phyloP scores from a whole-genome alignment of 306 rosid genomes.

The Vigna reflexopilosa region DNA sequence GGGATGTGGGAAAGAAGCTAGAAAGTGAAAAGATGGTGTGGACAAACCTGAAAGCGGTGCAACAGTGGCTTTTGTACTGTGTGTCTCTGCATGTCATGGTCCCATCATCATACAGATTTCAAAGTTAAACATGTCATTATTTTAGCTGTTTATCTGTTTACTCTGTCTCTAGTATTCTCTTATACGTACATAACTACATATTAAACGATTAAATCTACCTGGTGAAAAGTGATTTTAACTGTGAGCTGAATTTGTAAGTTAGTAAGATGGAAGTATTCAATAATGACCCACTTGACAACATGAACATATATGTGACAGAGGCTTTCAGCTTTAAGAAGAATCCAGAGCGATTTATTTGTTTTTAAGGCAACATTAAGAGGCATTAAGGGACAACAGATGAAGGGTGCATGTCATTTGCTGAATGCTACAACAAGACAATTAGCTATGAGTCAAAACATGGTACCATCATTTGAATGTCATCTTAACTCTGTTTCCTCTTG shows the following conservation, averaged over 20 bases:
- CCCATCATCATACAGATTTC: constrained; percentile 26
- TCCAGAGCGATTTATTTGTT: constrained; percentile 66
- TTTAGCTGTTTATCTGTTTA: constrained; percentile 13
- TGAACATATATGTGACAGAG: constrained; percentile 17
- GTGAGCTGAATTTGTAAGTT: constrained; percentile 49
- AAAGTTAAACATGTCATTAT: constrained; percentile 13
- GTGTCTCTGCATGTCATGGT: constrained; percentile 36
- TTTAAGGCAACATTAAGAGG: constrained; percentile 54
- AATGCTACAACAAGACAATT: constrained; percentile 52
- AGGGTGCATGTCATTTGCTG: constrained; percentile 41
- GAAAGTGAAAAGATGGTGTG: constrained; percentile 38
- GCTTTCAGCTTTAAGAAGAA: constrained; percentile 56
- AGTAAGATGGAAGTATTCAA: constrained; percentile 51
- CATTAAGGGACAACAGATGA: constrained; percentile 46
- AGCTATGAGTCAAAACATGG: constrained; percentile 51
- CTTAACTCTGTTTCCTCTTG: constrained; percentile 51
- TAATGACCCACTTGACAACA: constrained; percentile 53
- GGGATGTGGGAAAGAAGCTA: constrained; percentile 31
- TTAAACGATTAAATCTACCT: neutral
- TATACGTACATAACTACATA: constrained; percentile 7
- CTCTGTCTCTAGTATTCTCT: constrained; percentile 17
- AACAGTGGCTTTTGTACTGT: constrained; percentile 34
- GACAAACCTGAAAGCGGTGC: constrained; percentile 38
- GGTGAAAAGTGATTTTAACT: constrained; percentile 18
- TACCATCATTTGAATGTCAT: constrained; percentile 39